Base-by-base conservation (phyloP, 2,329 filamentous ascomycete species). In the Trichoderma hamatum region DNA sequence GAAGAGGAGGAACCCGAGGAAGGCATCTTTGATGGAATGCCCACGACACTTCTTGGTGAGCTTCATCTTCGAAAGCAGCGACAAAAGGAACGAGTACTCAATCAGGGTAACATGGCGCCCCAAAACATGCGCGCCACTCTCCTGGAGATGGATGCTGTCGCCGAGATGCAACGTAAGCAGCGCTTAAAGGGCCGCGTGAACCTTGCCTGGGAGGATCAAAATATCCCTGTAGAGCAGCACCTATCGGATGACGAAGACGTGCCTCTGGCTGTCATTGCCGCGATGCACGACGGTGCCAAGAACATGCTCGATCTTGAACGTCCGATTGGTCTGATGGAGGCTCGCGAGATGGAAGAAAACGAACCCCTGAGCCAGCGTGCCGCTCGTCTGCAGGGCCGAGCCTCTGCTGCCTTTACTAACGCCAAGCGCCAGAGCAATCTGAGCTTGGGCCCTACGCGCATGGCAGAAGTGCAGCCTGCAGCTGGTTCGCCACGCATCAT, bases 41-140 rank as follows among this genome's bases (percentile, higher is more conserved):
- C 96, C 0, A 97, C 94, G 1, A 99, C 96, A 0, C 85, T 99
- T 0, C 86, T 99, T 28, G 96, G 96, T 0, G 96, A 99, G 78
- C 84, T 99, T 9, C 93, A 97, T 77, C 82, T 97, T 72, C 91
- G 96, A 62, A 98, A 99, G 78, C 90, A 92, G 70, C 92, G 97
- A 74, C 90, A 96, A 75, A 94, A 93, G 78, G 84, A 90, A 71
- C 89, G 96, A 43, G 96, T 90, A 34, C 77, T 78, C 69, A 87
- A 89, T 26, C 85, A 90, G 26, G 84, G 87, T 36, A 88, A 85
- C 55, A 80, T 81, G 2, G 84, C 84, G 73, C 90, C 91, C 24
- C 89, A 91, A 67, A 19, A 94, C n/a, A 90, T 97, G 85, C 93
- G 96, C 72, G 92, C 92, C 16, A 99, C 96, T 0, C 84, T 99